Evolutionary conservation across 2,329 filamentous ascomycete species (phyloP), one percentile per base, ranked within the genome.

Genomic region (Penicillium palitans): DNA sequence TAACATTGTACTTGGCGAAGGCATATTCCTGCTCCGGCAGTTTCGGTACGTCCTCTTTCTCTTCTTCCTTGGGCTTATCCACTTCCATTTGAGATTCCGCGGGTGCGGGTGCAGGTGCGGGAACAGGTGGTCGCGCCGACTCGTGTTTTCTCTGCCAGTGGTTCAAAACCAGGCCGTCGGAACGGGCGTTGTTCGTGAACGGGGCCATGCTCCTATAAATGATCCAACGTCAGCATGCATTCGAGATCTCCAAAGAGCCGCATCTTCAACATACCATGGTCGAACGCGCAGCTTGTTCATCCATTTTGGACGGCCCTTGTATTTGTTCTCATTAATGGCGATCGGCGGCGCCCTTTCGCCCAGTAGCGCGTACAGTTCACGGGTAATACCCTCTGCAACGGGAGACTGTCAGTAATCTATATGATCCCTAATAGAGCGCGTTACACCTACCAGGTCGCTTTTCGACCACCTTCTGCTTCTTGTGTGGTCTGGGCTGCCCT

Each of bases 1-100:
- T 84, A 55, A 96, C 87, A 71, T 97, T 96, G 81, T 90, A 98
- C 72, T 93, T 96, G 48, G 90, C 86, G 75, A 95, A 98, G 2
- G 80, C 71, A 61, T 83, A 84, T 61, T 80, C 79, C 45, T 79
- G 74, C 61, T 82, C 79, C 49, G 63, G 59, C 12, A 68, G 61
- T 39, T 73, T 71, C 1, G 68, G 61, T 4, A 68, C 57, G 7
- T 73, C 68, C 67, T 71, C 62, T 15, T 72, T 68, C 65, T 68
- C 66, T 67, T 76, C 65, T 45, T 75, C 73, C n/a, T 70, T 67
- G n/a, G 75, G 74, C 37, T 71, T 71, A 50, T 77, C 72, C 48
- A 67, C 66, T 17, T 79, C 75, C 69, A 75, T 70, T 57, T 68
- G 66, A 49, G 66, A 59, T 17, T 63, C 70, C n/a, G 80, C 78